Evolutionary conservation across 164 flowering plant species (phyloP), one percentile per base, ranked within the genome.

Genomic region (Protea cynaroides): DNA sequence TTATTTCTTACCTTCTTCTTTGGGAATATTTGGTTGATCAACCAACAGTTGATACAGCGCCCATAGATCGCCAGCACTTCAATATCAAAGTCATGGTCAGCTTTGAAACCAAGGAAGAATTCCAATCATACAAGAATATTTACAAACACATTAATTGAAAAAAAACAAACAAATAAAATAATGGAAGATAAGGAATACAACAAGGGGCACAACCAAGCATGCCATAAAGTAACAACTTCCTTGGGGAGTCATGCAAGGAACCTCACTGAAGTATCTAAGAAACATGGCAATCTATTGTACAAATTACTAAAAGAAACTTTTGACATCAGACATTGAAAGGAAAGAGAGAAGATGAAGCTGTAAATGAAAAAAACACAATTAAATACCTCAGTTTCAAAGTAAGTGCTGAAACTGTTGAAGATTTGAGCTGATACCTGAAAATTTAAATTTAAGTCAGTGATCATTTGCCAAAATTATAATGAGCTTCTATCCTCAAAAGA

Each of bases 1-100:
- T 63, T 29, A 52, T 23, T 13, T 36, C 71, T 1, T 76, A 88
- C 97, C 96, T 84, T 91, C 87, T 25, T 83, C 86, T 65, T 72
- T 81, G 14, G 82, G 84, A 46, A 92, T 88, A 72, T 92, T 90
- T 61, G 98, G 96, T 77, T 92, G 98, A 80, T 92, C 96, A 71
- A 82, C 80, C 70, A 90, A 72, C 25, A 90, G 80, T 61, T 83
- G 88, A 63, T 80, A 79, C 58, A 92, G 79, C 15, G 89, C 85
- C 21, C 69, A 69, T 47, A 88, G 62, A 79, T 90, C 96, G 66
- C 71, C 59, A 7, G 81, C 70, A 63, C 98, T 88, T 77, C 67
- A 59, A 61, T 22, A 46, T 53, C 49, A 63, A 25, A 10, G 18
- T 8, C 18, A 38, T n/a, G 13, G 23, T 19, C 19, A 51, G 14